Evolutionary conservation across 495 filamentous ascomycete species (phyloP).

Genomic region (Aspergillus baeticus): DNA sequence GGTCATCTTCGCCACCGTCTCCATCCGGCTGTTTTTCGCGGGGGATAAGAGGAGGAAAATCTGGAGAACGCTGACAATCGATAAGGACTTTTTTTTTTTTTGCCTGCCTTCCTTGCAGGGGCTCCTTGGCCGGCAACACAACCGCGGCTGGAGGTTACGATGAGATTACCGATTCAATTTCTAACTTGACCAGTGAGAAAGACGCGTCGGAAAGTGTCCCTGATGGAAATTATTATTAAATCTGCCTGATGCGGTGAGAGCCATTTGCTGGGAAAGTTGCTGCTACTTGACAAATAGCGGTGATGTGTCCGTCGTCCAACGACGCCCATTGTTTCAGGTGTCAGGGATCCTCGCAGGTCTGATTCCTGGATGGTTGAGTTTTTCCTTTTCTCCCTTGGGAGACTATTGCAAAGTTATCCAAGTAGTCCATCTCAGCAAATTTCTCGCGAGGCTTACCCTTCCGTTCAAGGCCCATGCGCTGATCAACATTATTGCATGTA

Average conservation of each 20-base stretch:
- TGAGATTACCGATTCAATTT: background rate
- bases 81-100: constrained; percentile 16
- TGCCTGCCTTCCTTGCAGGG: too few species aligned
- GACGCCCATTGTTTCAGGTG: constrained; percentile 22
- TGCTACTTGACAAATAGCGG: constrained; percentile 19
- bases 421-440: background rate
- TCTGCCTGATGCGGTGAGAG: constrained; percentile 24
- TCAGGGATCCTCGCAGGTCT: constrained; percentile 5
- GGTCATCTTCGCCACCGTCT: constrained; percentile 15
- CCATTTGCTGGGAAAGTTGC: background rate
- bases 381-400: background rate
- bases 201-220: too few species aligned
- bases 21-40: constrained; percentile 17
- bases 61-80: constrained; percentile 23
- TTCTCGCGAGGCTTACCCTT: background rate
- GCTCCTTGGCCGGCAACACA: background rate
- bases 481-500: too few species aligned
- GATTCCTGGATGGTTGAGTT: constrained; percentile 2
- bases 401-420: background rate
- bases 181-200: background rate
- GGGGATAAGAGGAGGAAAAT: constrained; percentile 23
- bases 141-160: background rate
- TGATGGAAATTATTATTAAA: background rate
- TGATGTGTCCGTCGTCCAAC: constrained; percentile 16
- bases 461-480: too few species aligned